phyloP scores from a whole-genome alignment of 345 rosid species.

The Populus tremula region DNA sequence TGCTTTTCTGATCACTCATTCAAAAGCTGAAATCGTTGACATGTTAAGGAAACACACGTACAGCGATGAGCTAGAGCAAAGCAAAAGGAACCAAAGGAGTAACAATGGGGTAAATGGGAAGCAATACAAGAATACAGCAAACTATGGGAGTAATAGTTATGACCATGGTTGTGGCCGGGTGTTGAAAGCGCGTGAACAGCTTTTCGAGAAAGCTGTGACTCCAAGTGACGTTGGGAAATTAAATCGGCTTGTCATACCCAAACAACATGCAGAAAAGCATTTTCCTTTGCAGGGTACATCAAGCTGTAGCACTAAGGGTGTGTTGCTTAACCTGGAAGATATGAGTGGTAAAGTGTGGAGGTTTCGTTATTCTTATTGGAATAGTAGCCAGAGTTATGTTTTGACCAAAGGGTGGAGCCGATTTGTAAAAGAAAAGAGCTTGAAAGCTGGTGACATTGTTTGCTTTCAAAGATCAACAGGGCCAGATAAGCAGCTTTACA shows the following conservation, averaged over 20 bases:
- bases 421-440: slow-evolving; percentile 75
- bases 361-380: slow-evolving; percentile 95
- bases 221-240: slow-evolving; percentile 96
- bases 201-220: slow-evolving; percentile 83
- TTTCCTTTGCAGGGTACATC: slow-evolving; percentile 19
- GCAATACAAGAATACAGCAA: neutral
- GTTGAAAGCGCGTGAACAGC: slow-evolving; percentile 50
- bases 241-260: slow-evolving; percentile 89
- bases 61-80: slow-evolving; percentile 65
- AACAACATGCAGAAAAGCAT: slow-evolving; percentile 72
- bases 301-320: slow-evolving; percentile 42
- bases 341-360: slow-evolving; percentile 75
- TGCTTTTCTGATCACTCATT: slow-evolving; percentile 60
- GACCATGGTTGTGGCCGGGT: neutral
- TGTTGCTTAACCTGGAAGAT: slow-evolving; percentile 67
- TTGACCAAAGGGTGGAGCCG: slow-evolving; percentile 96
- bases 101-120: neutral
- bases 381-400: slow-evolving; percentile 90
- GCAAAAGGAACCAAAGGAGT: slow-evolving; percentile 39
- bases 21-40: slow-evolving; percentile 83
- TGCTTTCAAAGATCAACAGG: slow-evolving; percentile 79
- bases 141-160: neutral
- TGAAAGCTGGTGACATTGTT: slow-evolving; percentile 78
- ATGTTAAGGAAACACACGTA: slow-evolving; percentile 90
- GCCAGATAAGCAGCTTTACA: slow-evolving; percentile 58